A percentile compares a stretch with the other conserved stretches of the same genome.
Evolutionary conservation across 495 filamentous ascomycete genomes (phyloP).

Genomic region (Xylaria scruposa): DNA sequence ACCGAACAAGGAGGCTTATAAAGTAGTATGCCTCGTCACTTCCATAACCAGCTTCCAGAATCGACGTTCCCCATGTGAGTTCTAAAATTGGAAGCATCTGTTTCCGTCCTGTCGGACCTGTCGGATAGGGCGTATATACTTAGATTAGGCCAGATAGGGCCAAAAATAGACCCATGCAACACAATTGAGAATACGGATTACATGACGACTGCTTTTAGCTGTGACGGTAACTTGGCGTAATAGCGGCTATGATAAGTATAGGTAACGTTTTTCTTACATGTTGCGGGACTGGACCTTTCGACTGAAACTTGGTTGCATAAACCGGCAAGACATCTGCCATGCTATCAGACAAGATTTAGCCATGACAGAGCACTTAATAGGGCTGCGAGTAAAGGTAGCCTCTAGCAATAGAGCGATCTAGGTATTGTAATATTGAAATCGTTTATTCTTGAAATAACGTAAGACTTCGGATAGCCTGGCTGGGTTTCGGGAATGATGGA

Average conservation of each 20-base stretch:
- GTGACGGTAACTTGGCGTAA: neutral
- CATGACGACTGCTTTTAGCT: neutral
- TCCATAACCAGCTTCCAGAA: neutral
- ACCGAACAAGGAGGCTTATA: neutral
- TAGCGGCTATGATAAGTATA: neutral
- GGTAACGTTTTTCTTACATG: neutral
- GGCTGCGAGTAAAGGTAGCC: neutral
- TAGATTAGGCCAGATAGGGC: neutral
- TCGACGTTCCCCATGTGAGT: neutral
- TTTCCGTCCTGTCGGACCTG: constrained; percentile 6
- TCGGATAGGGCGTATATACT: neutral
- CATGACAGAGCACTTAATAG: neutral
- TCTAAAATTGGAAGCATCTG: constrained; percentile 23
- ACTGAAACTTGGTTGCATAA: neutral
- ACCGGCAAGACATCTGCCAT: neutral
- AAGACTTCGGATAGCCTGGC: neutral
- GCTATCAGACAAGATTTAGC: neutral
- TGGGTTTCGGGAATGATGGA: neutral
- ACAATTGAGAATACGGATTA: neutral
- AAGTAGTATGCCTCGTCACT: neutral
- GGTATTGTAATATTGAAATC: neutral
- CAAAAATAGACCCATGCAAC: constrained; percentile 14
- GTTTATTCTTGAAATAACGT: neutral
- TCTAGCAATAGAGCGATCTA: neutral
- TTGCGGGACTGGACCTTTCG: neutral